These are phyloP conservation scores for Amaranthus palmeri DNA, from an alignment of 148 eudicot genomes.

Conservation along the genomic window DNA sequence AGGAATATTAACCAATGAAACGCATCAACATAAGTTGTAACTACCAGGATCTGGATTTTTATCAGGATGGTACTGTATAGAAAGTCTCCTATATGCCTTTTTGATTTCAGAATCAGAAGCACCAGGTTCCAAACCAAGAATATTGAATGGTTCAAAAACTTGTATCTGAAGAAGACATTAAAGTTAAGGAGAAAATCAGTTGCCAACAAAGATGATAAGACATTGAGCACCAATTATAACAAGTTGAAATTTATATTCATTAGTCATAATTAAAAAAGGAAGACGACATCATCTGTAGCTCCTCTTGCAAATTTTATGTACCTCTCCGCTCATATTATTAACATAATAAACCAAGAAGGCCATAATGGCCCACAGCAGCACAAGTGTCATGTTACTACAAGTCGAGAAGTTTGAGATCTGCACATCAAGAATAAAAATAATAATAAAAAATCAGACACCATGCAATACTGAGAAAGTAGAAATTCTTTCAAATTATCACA, in stretches of 20 bases:
- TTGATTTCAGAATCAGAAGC: constrained; percentile 62
- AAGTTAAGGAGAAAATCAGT: background rate
- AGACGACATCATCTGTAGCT: background rate
- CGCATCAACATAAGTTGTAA: constrained; percentile 13
- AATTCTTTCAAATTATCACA: background rate
- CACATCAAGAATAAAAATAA: constrained; percentile 9
- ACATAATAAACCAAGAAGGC: constrained; percentile 62
- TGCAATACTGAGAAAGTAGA: background rate
- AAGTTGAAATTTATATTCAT: background rate
- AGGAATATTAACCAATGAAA: background rate
- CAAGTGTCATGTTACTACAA: constrained; percentile 67
- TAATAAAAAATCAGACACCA: background rate
- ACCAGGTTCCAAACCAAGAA: constrained; percentile 69
- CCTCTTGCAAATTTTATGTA: constrained; percentile 18
- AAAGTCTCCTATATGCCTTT: constrained; percentile 75
- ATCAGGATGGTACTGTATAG: constrained; percentile 78
- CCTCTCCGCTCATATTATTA: constrained; percentile 74
- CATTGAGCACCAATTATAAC: background rate
- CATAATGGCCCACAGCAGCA: constrained; percentile 82
- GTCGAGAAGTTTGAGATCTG: constrained; percentile 76
- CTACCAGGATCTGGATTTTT: constrained; percentile 88
- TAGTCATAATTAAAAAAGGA: background rate
- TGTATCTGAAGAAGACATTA: constrained; percentile 38
- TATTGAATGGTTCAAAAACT: constrained; percentile 83
- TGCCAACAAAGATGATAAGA: background rate